phyloP scores from a whole-genome alignment of 2,329 filamentous ascomycete genomes.

The Colletotrichum cereale region DNA sequence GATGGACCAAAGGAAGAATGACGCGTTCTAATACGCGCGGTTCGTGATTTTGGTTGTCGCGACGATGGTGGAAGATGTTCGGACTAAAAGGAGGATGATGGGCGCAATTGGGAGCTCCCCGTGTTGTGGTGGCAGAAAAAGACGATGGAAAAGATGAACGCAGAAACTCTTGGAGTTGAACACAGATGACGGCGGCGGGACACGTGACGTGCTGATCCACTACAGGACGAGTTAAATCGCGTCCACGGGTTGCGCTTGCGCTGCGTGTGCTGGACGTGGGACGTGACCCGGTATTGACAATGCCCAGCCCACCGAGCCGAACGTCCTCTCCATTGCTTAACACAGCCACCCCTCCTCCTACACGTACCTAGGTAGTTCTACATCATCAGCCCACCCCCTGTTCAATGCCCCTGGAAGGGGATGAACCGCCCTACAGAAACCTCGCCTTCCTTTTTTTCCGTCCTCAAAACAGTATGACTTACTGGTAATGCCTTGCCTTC shows the following conservation, averaged over 20 bases:
- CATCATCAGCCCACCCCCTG: neutral
- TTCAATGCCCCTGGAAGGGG: neutral
- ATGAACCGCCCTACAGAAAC: constrained; percentile 1
- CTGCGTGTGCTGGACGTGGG: constrained; percentile 17
- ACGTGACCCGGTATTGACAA: constrained; percentile 35
- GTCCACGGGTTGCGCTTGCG: constrained; percentile 34
- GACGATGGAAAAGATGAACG: constrained; percentile 40
- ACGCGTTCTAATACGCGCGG: constrained; percentile 49
- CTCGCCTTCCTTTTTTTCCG: neutral
- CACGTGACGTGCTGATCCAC: constrained; percentile 41
- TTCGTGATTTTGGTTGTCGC: constrained; percentile 34
- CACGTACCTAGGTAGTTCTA: neutral
- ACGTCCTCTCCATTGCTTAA: constrained; percentile 4
- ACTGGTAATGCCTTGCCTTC: constrained; percentile 5
- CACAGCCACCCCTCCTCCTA: constrained; percentile 30
- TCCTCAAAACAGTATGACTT: neutral
- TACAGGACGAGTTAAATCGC: constrained; percentile 37
- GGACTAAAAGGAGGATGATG: constrained; percentile 47
- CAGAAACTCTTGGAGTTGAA: constrained; percentile 41
- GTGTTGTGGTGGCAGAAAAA: constrained; percentile 47
- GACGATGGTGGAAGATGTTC: constrained; percentile 36
- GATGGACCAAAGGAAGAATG: constrained; percentile 31
- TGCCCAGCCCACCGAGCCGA: constrained; percentile 25
- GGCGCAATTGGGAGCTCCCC: constrained; percentile 51
- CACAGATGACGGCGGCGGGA: constrained; percentile 37